Conservation (phyloP, 139 green algal genomes). For the Haematococcus lacustris region DNA sequence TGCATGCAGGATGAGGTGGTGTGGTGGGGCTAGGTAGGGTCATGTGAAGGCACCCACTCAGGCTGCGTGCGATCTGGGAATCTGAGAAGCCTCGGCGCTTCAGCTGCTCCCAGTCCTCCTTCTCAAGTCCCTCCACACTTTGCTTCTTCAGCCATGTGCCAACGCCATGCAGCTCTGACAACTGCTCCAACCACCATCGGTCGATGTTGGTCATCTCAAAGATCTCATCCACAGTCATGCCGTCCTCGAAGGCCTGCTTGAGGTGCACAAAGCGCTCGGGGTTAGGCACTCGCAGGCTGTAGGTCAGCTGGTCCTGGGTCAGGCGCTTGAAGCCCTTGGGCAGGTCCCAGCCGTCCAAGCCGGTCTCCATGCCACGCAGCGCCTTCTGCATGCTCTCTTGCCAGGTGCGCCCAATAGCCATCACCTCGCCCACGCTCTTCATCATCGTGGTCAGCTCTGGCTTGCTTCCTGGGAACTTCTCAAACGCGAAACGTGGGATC, state of each 20-base stretch:
- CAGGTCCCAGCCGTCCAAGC: constrained; percentile 79
- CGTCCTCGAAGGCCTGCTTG: constrained; percentile 85
- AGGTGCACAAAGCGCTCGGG: constrained; percentile 81
- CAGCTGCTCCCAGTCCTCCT: constrained; percentile 69
- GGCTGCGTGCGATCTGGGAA: constrained; percentile 69
- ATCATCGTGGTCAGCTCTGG: constrained; percentile 88
- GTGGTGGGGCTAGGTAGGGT: too few relatives aligned
- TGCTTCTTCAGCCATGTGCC: constrained; percentile 63
- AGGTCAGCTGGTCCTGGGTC: constrained; percentile 65
- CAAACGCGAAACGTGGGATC: constrained; percentile 87
- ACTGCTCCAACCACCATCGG: constrained; percentile 91
- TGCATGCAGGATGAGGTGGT: background rate
- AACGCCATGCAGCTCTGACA: constrained; percentile 56
- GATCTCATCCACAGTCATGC: constrained; percentile 68
- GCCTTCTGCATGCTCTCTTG: constrained; percentile 96
- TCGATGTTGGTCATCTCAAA: constrained; percentile 92
- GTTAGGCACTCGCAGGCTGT: constrained; percentile 84
- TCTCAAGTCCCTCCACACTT: constrained; percentile 59
- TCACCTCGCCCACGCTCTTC: constrained; percentile 95
- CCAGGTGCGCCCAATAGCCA: constrained; percentile 97
- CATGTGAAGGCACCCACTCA: too few relatives aligned
- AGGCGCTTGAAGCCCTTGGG: constrained; percentile 75
- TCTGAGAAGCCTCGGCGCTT: constrained; percentile 90
- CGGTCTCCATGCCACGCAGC: constrained; percentile 87
- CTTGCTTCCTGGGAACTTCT: constrained; percentile 95